phyloP scores from a whole-genome alignment of 805 yeast species.

The Lipomyces japonicus region DNA sequence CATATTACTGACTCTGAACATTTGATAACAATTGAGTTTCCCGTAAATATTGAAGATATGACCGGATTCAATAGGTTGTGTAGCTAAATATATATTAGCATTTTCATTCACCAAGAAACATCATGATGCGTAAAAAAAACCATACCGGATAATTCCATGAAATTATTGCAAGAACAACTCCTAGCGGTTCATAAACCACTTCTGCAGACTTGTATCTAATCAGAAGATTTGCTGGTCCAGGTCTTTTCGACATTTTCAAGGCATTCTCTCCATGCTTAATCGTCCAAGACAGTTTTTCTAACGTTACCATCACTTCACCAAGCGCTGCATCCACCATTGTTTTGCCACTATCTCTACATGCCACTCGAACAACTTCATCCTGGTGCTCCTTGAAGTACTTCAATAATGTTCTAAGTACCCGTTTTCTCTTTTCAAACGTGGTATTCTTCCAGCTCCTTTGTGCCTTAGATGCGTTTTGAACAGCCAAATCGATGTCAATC shows the following conservation, averaged over 20 bases:
- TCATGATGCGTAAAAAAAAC: too few species aligned
- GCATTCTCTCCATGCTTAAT: constrained; percentile 74
- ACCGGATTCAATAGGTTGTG: constrained; percentile 93
- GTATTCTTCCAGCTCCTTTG: constrained; percentile 47
- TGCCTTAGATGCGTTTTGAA: constrained; percentile 52
- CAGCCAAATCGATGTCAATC: constrained; percentile 65
- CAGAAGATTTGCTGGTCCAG: constrained; percentile 81
- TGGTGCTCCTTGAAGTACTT: constrained; percentile 76
- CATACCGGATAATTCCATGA: constrained; percentile 89
- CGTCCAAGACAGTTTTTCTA: constrained; percentile 90
- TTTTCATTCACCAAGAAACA: neutral
- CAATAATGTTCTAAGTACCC: constrained; percentile 65
- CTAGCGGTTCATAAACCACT: constrained; percentile 88
- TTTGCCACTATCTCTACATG: constrained; percentile 95
- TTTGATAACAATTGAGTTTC: constrained; percentile 85
- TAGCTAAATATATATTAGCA: constrained; percentile 40
- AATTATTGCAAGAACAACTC: constrained; percentile 82
- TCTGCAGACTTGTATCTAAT: constrained; percentile 87
- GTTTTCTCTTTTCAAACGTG: constrained; percentile 61
- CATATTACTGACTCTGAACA: constrained; percentile 96
- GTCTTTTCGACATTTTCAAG: constrained; percentile 65
- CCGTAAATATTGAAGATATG: constrained; percentile 82
- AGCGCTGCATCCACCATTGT: constrained; percentile 92
- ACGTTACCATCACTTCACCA: constrained; percentile 66
- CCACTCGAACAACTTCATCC: constrained; percentile 80